A percentile compares a stretch with the other conserved stretches of the same genome.
Conservation (phyloP, 805 yeast genomes). For the Candida hungchunana region DNA sequence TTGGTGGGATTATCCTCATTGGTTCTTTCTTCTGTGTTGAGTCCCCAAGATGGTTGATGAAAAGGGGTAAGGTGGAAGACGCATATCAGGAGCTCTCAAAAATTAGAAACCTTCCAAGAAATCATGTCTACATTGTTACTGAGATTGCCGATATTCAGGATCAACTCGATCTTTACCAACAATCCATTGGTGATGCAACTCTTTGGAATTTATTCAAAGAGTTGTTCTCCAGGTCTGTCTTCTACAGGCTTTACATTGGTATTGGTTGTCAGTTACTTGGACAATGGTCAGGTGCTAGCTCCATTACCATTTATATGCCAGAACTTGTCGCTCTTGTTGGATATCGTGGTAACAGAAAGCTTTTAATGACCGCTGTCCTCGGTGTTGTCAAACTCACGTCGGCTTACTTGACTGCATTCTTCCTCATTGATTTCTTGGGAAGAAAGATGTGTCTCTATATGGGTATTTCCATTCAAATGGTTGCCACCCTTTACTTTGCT, state of each 20-base stretch:
- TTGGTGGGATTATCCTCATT: conserved; percentile 42
- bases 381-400: conserved; percentile 50
- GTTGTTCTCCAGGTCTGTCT: conserved; percentile 34
- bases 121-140: conserved; percentile 45
- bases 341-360: conserved; percentile 35
- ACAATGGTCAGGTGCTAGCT: conserved; percentile 59
- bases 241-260: conserved; percentile 43
- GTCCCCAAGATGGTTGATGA: conserved; percentile 44
- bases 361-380: conserved; percentile 46
- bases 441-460: conserved; percentile 44
- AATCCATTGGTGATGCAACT: neutral
- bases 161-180: conserved; percentile 35
- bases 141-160: conserved; percentile 50
- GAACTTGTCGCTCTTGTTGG: conserved; percentile 47
- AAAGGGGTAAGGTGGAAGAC: conserved; percentile 36
- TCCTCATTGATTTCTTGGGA: conserved; percentile 50
- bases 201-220: conserved; percentile 26
- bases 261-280: conserved; percentile 42
- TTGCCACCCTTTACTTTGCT: conserved; percentile 43
- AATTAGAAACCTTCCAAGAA: conserved; percentile 37
- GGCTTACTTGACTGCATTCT: conserved; percentile 48
- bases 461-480: conserved; percentile 43
- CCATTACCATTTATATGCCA: conserved; percentile 54
- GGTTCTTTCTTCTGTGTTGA: conserved; percentile 43
- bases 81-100: conserved; percentile 37